Base-by-base conservation (phyloP, 306 rosid genomes). In the Cicer judaicum region DNA sequence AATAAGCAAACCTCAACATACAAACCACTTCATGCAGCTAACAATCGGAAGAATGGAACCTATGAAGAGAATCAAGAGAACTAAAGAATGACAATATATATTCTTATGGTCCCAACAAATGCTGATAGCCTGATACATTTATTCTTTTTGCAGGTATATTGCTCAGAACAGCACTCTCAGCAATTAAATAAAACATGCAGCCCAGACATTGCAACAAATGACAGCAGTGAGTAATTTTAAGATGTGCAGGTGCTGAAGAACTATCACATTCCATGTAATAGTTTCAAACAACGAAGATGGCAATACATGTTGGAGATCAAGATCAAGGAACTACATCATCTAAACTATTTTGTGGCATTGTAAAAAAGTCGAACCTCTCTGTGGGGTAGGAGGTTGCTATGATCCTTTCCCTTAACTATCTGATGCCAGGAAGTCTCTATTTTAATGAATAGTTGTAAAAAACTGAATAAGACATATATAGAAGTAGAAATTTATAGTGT, bases 1-100 rank as follows among this genome's bases (percentile, higher is more conserved):
- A 71, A 72, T 48, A 59, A 13, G 29, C 73, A 76, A 70, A 60
- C 52, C 24, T n/a, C 46, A 44, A 18, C 12, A 64, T 72, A 52
- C 70, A 73, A 16, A 79, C 11, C 59, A 66, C 43, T 39, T n/a
- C 59, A 12, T 15, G 38, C 64, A 5, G 13, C 12, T 10, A 42
- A 47, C 59, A 66, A 42, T 53, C 10, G 8, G 41, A 67, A 8
- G 54, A 61, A 68, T 36, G 6, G 36, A 36, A 36, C 43, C 36
- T 43, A 61, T 36, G 66, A 61, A 61, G 15, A 43, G 9, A 56
- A 29, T 29, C 15, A 59, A 59, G 66, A 61, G 11, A 61, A 36
- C 66, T 13, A 39, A 38, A 8, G 47, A n/a, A 63, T 47, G 47
- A 75, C 38, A n/a, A 52, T 64, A 70, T 56, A 63, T 50, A 29